Conservation (phyloP, 1,139 yeast species). For the Ogataea hybrid region DNA sequence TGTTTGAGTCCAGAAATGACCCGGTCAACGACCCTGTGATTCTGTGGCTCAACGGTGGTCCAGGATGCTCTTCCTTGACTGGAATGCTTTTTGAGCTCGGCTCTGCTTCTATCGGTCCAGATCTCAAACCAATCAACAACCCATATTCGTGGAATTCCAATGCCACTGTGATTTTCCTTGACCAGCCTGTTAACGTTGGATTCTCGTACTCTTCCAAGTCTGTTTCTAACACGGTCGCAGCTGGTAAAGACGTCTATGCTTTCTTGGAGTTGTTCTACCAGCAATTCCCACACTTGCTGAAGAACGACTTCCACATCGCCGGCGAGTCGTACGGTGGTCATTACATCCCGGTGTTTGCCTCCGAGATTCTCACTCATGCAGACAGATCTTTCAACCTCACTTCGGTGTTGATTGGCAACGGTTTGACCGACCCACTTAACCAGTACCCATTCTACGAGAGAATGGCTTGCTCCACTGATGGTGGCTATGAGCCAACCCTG, state of each 20-base stretch:
- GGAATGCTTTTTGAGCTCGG: constrained; percentile 94
- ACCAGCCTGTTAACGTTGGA: constrained; percentile 94
- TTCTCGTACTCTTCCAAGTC: constrained; percentile 70
- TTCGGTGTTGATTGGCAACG: constrained; percentile 92
- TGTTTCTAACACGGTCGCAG: constrained; percentile 78
- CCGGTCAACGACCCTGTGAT: constrained; percentile 82
- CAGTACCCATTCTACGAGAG: constrained; percentile 90
- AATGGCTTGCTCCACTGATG: constrained; percentile 95
- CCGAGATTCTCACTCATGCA: constrained; percentile 76
- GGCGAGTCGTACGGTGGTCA: constrained; percentile 99
- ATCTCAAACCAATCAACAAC: constrained; percentile 69
- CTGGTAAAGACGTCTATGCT: constrained; percentile 91
- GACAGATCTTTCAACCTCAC: constrained; percentile 82
- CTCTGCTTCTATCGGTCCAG: constrained; percentile 67
- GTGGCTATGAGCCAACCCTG: constrained; percentile 80
- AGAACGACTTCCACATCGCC: constrained; percentile 84
- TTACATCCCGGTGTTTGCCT: constrained; percentile 90
- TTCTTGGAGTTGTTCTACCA: constrained; percentile 87
- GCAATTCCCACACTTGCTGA: constrained; percentile 81
- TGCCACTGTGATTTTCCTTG: constrained; percentile 88
- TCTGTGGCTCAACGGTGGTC: constrained; percentile 90
- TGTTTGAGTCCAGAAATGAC: constrained; percentile 87
- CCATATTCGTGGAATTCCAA: constrained; percentile 86
- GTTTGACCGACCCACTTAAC: constrained; percentile 87
- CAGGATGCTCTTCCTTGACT: constrained; percentile 87